Evolutionary conservation across 371 early-diverging fungal species (phyloP).

Genomic region (Mortierella sp.): DNA sequence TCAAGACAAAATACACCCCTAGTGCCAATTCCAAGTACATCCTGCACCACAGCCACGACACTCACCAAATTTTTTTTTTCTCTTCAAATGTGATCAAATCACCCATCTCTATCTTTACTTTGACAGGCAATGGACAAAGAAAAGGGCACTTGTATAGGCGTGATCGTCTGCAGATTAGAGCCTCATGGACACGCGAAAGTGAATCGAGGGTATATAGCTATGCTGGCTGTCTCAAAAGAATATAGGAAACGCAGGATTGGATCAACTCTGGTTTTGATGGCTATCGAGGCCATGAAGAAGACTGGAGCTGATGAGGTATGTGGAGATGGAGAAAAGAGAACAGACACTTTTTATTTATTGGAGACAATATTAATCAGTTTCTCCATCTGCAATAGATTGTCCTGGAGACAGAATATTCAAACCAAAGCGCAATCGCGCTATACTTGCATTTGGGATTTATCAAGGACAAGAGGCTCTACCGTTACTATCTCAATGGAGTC

Average conservation of each 20-base stretch:
- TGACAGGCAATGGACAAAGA: slow-evolving; percentile 72
- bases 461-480: slow-evolving; percentile 88
- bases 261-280: slow-evolving; percentile 77
- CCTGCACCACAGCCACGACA: not conserved
- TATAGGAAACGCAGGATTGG: slow-evolving; percentile 89
- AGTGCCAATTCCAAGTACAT: too few species aligned
- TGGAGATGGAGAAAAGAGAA: not conserved
- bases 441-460: slow-evolving; percentile 96
- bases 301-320: slow-evolving; percentile 90
- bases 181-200: slow-evolving; percentile 67
- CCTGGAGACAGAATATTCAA: slow-evolving; percentile 94
- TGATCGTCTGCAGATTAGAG: slow-evolving; percentile 92
- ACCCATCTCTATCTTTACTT: not conserved
- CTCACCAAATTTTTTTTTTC: not conserved
- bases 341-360: not conserved
- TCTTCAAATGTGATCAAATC: not conserved
- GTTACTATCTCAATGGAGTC: slow-evolving; percentile 94
- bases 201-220: slow-evolving; percentile 95
- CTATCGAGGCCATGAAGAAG: slow-evolving; percentile 81
- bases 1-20: slow-evolving; percentile 7
- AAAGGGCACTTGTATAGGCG: slow-evolving; percentile 75
- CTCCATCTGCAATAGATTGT: slow-evolving; percentile 68
- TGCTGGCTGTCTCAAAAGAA: slow-evolving; percentile 90
- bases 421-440: slow-evolving; percentile 85
- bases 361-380: too few species aligned